Evolutionary conservation across 441 rosid genomes (phyloP).

Genomic region (Syzygium malaccense): DNA sequence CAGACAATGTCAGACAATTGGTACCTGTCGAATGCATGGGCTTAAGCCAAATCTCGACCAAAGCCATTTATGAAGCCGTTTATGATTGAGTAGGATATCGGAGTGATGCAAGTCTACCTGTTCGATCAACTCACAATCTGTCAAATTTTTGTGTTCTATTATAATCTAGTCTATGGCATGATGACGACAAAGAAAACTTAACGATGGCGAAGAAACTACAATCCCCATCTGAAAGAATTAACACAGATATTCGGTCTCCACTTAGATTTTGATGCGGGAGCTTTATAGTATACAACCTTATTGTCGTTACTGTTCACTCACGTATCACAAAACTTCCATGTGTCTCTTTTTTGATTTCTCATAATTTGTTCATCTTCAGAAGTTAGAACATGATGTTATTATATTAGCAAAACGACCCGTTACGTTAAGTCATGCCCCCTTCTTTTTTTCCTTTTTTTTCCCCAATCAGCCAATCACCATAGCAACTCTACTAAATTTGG

Average conservation of each 20-base stretch:
- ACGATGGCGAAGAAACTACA: neutral
- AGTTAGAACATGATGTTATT: neutral
- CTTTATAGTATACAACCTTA: neutral
- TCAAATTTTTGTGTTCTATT: neutral
- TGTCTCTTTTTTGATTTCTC: neutral
- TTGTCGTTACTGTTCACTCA: neutral
- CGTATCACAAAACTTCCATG: neutral
- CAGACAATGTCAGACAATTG: neutral
- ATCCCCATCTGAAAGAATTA: neutral
- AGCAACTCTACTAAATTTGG: neutral
- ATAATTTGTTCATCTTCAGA: neutral
- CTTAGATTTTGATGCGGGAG: neutral
- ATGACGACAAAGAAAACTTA: neutral
- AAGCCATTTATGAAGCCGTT: neutral
- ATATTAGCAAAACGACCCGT: neutral
- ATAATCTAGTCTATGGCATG: neutral
- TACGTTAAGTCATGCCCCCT: neutral
- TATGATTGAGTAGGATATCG: neutral
- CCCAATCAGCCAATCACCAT: neutral
- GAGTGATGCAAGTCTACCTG: neutral
- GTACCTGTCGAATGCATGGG: neutral
- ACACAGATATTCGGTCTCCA: neutral
- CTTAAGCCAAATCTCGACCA: neutral
- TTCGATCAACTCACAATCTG: neutral
- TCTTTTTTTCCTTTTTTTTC: neutral